Conservation (phyloP, 768 basidiomycete genomes). For the Amanita polypyramis region DNA sequence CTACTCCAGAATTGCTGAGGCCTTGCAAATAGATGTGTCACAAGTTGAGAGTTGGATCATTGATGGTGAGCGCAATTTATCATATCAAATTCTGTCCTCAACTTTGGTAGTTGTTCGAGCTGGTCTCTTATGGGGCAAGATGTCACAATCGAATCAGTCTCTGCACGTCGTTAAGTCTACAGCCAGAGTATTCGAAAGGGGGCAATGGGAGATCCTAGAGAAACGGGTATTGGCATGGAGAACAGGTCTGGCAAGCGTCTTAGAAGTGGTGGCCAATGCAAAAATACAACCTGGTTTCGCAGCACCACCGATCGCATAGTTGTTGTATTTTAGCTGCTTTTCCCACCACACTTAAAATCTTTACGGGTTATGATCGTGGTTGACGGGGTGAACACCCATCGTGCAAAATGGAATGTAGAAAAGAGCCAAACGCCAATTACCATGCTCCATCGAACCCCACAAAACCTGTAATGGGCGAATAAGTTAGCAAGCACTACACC, state of each 20-base stretch:
- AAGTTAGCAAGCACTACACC: slow-evolving; percentile 1
- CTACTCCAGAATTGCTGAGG: slow-evolving; percentile 58
- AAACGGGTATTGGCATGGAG: slow-evolving; percentile 73
- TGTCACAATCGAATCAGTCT: slow-evolving; percentile 70
- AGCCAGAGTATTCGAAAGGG: slow-evolving; percentile 63
- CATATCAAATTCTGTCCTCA: slow-evolving; percentile 4
- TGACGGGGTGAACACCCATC: too few species aligned
- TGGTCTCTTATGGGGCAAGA: slow-evolving; percentile 70
- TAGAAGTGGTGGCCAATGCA: slow-evolving; percentile 58
- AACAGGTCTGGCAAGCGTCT: slow-evolving; percentile 51
- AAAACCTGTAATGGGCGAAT: slow-evolving; percentile 40
- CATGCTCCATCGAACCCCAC: slow-evolving; percentile 82
- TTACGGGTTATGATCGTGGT: neutral
- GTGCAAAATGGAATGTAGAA: neutral
- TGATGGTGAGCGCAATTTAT: slow-evolving; percentile 43
- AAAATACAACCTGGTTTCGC: slow-evolving; percentile 32
- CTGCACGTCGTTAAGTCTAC: slow-evolving; percentile 66
- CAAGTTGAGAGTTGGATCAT: slow-evolving; percentile 85
- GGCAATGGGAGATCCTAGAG: slow-evolving; percentile 75
- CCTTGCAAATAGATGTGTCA: slow-evolving; percentile 49
- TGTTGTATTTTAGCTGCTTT: neutral
- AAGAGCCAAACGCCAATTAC: slow-evolving; percentile 26
- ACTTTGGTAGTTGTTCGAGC: slow-evolving; percentile 61
- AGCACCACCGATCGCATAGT: slow-evolving; percentile 11
- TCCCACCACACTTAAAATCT: neutral